Base-by-base conservation (phyloP, 2,329 filamentous ascomycete species). In the Exophiala bonariae region DNA sequence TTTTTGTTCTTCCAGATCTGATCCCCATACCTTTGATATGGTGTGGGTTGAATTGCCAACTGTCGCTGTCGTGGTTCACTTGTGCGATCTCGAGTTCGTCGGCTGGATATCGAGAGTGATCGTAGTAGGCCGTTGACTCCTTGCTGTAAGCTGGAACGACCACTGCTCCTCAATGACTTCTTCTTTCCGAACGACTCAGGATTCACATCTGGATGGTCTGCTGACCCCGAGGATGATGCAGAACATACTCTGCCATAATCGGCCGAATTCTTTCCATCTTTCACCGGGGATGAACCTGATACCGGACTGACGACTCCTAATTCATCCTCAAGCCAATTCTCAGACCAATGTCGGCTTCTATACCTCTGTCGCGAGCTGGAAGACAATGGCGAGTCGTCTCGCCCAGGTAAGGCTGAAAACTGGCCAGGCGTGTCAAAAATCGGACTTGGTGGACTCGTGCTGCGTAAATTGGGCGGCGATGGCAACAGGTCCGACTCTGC, bases 1-100 rank as follows among this genome's bases (percentile, higher is more conserved):
- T 35, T 36, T 56, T 35, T 62, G 56, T 19, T 56, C n/a, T 66
- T 65, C 62, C 65, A 69, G 33, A 66, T 61, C 3, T 62, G 56
- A 0, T 65, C 47, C 4, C 65, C 66, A 22, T 68, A 64, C 37
- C 65, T 64, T 47, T 69, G 68, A 32, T 70, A 70, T 1, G 62
- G 55, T 0, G 65, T 63, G 8, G 66, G 54, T 2, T 65, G 67
- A 2, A 67, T 62, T 1, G 64, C 64, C 2, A 63, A 56, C 34
- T 65, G 64, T 1, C 55, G 56, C 8, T 55, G 47, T 22, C 52
- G 44, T 17, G 43, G 41, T 3, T 18, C 16, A n/a, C 20, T 30
- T 6, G 44, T 31, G 18, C 46, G 31, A 9, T 39, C 36, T 8
- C 11, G 30, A 26, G 23, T 19, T 11, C 10, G 9, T 10, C 37